A percentile compares a stretch with the other conserved stretches of the same genome.
Conservation (phyloP, 129 eudicot genomes). For the Flaveria brownii region DNA sequence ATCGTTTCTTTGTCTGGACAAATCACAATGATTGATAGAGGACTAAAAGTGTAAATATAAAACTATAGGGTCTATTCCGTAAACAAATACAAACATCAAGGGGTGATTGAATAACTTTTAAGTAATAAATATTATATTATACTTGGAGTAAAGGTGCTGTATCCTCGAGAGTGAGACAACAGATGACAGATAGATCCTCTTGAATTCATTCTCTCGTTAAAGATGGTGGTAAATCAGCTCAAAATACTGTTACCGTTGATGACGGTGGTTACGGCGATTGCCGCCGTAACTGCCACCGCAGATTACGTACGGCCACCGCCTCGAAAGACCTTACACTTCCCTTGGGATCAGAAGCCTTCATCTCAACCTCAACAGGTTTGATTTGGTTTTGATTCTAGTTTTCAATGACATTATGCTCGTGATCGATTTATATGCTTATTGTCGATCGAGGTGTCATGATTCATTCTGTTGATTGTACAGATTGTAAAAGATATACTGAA, state of each 20-base stretch:
- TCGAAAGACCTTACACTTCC: constrained; percentile 58
- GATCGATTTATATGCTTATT: not conserved
- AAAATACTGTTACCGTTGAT: constrained; percentile 23
- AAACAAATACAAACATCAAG: not conserved
- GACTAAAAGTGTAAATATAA: not conserved
- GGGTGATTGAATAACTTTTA: not conserved
- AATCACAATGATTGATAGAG: constrained; percentile 10
- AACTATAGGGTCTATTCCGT: not conserved
- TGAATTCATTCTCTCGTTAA: not conserved
- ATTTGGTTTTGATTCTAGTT: not conserved
- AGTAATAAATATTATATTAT: not conserved
- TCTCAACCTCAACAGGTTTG: constrained; percentile 73
- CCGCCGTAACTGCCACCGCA: constrained; percentile 25
- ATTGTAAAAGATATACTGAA: not conserved
- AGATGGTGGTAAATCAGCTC: constrained; percentile 42
- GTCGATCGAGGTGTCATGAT: constrained; percentile 4
- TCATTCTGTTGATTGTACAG: constrained; percentile 11
- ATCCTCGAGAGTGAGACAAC: constrained; percentile 10
- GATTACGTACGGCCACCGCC: constrained; percentile 76
- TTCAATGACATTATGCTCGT: not conserved
- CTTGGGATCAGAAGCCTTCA: constrained; percentile 49
- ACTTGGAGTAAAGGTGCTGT: constrained; percentile 16
- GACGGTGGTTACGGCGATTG: constrained; percentile 22
- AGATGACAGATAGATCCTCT: not conserved
- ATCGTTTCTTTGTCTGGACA: constrained; percentile 24